These are phyloP conservation scores for Fraxinus baroniana DNA, from an alignment of 305 asterid genomes.

Conservation along the genomic window DNA sequence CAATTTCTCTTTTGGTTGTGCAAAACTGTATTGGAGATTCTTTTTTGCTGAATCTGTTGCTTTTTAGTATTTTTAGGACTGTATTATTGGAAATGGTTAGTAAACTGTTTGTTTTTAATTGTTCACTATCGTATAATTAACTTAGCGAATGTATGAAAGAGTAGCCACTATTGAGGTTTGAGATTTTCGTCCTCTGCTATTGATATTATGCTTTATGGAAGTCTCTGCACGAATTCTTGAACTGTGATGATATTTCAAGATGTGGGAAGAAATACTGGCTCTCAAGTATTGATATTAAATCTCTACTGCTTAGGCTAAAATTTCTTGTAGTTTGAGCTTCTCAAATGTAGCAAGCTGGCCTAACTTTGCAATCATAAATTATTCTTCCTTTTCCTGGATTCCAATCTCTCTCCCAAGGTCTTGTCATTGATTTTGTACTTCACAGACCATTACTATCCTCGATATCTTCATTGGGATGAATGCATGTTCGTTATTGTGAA, in stretches of 20 bases:
- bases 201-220: neutral
- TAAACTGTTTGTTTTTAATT: conserved; percentile 19
- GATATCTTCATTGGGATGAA: conserved; percentile 10
- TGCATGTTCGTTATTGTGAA: neutral
- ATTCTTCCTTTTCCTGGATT: neutral
- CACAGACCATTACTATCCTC: conserved; percentile 4
- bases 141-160: neutral
- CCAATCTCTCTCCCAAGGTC: neutral
- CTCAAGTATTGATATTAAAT: neutral
- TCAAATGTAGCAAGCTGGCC: conserved; percentile 20
- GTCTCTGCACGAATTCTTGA: conserved; percentile 3
- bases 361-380: conserved; percentile 17
- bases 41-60: conserved; percentile 8
- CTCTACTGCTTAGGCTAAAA: neutral
- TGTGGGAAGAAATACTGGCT: conserved; percentile 8
- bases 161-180: neutral
- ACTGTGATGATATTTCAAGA: conserved; percentile 2
- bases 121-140: conserved; percentile 13
- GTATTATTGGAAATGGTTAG: neutral
- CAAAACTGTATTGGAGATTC: conserved; percentile 11
- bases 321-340: conserved; percentile 13
- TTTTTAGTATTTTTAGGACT: conserved; percentile 13
- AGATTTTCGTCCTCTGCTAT: conserved; percentile 17
- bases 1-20: neutral
- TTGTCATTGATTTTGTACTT: conserved; percentile 6